Base-by-base conservation (phyloP, 2,329 filamentous ascomycete genomes). In the Trichophyton verrucosum region DNA sequence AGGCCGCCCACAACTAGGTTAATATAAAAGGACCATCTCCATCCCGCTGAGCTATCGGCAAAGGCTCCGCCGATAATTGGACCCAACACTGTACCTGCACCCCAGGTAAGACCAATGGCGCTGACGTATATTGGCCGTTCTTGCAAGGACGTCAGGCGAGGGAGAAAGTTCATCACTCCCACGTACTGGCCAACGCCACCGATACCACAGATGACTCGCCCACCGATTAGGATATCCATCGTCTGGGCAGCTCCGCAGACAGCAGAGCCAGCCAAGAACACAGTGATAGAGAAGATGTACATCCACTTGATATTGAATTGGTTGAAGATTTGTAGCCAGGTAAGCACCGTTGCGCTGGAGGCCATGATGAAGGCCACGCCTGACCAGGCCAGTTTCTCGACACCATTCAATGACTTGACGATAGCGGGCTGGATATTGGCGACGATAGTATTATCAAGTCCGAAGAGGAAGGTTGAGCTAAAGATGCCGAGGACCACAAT, bases 1-100 rank as follows among this genome's bases (percentile, higher is more conserved):
- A 74, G 64, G n/a, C 72, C 80, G 0, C 78, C 72, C 53, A 78
- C 68, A 30, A 74, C 65, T 0, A 83, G 71, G 65, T 84, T 84
- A 69, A 84, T 78, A 65, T 85, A 85, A 66, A 66, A 62, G 60
- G 60, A 27, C 72, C 71, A 74, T 40, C 69, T 66, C 72, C 72
- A 74, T 7, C 63, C 67, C 9, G 67, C 71, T 8, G 60, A 53
- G 42, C 61, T 65, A 27, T 68, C 65, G 13, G 66, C 60, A 60
- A 74, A 74, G 3, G 65, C 69, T 27, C 73, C 73, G 3, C 74
- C 74, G 33, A 76, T 68, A 58, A 76, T 65, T 0, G 73, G 75
- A 3, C 74, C 74, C 0, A 75, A 65, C 2, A 75, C 67, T 3
- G 67, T 70, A 4, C 74, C 74, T 1, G 68, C 11, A 9, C 73